These are phyloP conservation scores for Gloeopeniophorella convolvens DNA, from an alignment of 768 basidiomycete genomes.

Conservation along the genomic window DNA sequence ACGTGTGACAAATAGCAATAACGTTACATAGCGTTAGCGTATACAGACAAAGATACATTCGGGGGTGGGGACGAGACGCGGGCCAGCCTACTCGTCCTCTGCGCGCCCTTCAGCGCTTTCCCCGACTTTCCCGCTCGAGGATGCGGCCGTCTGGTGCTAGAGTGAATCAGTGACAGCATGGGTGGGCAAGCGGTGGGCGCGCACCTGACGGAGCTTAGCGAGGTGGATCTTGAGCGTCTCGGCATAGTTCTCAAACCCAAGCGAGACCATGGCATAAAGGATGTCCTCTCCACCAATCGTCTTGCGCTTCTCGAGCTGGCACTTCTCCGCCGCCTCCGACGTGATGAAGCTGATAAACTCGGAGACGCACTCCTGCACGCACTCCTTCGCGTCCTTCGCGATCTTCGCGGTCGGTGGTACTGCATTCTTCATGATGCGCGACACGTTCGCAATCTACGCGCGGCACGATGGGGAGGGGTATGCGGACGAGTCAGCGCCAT, in stretches of 20 bases:
- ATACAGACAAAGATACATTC: conserved; percentile 16
- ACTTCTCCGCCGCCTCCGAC: conserved; percentile 93
- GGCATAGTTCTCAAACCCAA: conserved; percentile 94
- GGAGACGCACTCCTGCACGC: conserved; percentile 95
- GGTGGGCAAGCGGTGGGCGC: conserved; percentile 3
- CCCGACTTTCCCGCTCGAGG: conserved; percentile 19
- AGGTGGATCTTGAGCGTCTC: conserved; percentile 90
- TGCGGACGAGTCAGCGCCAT: background rate
- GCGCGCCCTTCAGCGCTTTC: conserved; percentile 6
- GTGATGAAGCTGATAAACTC: conserved; percentile 99
- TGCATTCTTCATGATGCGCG: conserved; percentile 92
- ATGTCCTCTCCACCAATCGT: conserved; percentile 98
- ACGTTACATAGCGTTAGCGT: conserved; percentile 17
- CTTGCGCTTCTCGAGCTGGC: conserved; percentile 91
- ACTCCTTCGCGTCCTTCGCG: conserved; percentile 97
- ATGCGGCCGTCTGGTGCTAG: conserved; percentile 19
- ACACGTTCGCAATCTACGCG: conserved; percentile 95
- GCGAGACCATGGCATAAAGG: conserved; percentile 83
- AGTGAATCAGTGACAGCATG: background rate
- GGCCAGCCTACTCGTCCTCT: conserved; percentile 13
- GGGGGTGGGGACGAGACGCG: background rate
- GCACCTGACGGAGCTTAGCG: conserved; percentile 79
- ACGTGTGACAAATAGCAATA: conserved; percentile 16
- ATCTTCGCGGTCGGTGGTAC: conserved; percentile 91
- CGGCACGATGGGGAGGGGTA: background rate